A percentile compares a stretch with the other conserved stretches of the same genome.
Conservation (phyloP, 192 early-diverging fungal genomes). For the Podila horticola region DNA sequence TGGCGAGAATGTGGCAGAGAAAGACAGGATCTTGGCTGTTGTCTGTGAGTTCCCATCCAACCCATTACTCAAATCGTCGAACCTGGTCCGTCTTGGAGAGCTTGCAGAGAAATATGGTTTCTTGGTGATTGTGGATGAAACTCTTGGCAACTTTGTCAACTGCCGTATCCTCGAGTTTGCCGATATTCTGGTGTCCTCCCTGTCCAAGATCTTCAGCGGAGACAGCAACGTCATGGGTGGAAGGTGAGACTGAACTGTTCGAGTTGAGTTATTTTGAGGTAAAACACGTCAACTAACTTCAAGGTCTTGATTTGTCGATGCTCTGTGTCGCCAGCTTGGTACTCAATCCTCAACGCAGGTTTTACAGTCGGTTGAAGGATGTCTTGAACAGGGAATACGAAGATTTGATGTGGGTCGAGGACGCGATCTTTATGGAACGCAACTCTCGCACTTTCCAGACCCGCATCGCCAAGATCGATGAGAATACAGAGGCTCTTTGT, state of each 20-base stretch:
- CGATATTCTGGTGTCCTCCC: slow-evolving; percentile 89
- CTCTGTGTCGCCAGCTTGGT: slow-evolving; percentile 53
- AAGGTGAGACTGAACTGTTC: slow-evolving; percentile 59
- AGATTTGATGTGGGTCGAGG: slow-evolving; percentile 90
- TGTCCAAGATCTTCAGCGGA: slow-evolving; percentile 96
- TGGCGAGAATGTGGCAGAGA: slow-evolving; percentile 57
- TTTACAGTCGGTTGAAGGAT: slow-evolving; percentile 65
- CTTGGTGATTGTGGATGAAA: slow-evolving; percentile 93
- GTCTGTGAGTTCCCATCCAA: slow-evolving; percentile 97
- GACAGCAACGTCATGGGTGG: slow-evolving; percentile 99
- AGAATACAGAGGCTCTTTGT: slow-evolving; percentile 81
- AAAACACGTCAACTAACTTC: neutral
- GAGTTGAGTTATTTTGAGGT: neutral
- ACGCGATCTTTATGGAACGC: slow-evolving; percentile 94
- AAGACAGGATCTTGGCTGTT: slow-evolving; percentile 74
- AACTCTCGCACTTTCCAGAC: slow-evolving; percentile 90
- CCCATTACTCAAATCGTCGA: slow-evolving; percentile 87
- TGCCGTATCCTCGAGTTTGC: slow-evolving; percentile 80
- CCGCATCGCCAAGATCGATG: slow-evolving; percentile 80
- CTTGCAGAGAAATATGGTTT: slow-evolving; percentile 83
- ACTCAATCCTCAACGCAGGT: slow-evolving; percentile 75
- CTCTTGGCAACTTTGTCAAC: slow-evolving; percentile 94
- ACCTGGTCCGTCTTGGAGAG: slow-evolving; percentile 75
- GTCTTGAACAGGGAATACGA: slow-evolving; percentile 73
- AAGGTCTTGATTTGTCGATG: slow-evolving; percentile 11